Percentiles rank a stretch among this genome's conserved stretches.
phyloP scores from a whole-genome alignment of 192 early-diverging fungal species.

The Backusella parvicylindrica region DNA sequence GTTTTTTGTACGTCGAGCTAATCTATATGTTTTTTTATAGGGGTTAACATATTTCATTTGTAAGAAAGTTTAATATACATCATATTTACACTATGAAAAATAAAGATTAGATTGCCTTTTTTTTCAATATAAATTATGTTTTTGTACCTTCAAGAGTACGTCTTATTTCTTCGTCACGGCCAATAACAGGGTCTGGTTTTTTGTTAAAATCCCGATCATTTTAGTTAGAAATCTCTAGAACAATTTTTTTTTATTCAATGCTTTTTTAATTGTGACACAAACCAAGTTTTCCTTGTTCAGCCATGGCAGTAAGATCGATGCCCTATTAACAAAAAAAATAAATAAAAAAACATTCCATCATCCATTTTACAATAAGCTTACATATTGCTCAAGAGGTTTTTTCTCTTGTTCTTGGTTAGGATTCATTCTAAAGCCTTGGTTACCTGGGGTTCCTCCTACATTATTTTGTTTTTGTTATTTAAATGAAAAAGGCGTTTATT shows the following conservation, averaged over 20 bases:
- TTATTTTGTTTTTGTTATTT: background rate
- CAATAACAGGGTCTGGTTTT: slow-evolving; percentile 72
- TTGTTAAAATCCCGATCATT: background rate
- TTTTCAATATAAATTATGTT: background rate
- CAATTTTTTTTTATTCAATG: background rate
- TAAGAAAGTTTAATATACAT: background rate
- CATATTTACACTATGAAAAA: background rate
- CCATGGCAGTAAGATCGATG: slow-evolving; percentile 71
- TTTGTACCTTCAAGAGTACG: slow-evolving; percentile 68
- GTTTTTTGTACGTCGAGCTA: slow-evolving; percentile 75
- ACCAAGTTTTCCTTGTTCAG: slow-evolving; percentile 68
- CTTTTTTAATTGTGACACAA: background rate
- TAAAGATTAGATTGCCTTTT: background rate
- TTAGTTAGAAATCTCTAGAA: background rate
- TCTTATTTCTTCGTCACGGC: slow-evolving; percentile 74
- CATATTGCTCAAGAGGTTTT: slow-evolving; percentile 37
- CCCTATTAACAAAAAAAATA: slow-evolving; percentile 39
- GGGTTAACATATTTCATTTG: background rate
- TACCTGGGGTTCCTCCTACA: slow-evolving; percentile 14
- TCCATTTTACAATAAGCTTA: slow-evolving; percentile 3
- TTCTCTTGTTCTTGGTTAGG: slow-evolving; percentile 23
- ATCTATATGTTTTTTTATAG: slow-evolving; percentile 10
- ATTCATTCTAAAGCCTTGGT: slow-evolving; percentile 17
- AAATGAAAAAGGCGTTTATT: no score
- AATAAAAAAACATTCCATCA: background rate